Percentiles rank a stretch among this genome's conserved stretches.
phyloP scores from a whole-genome alignment of 1,139 yeast genomes.

The Blastobotrys malaysiensis region DNA sequence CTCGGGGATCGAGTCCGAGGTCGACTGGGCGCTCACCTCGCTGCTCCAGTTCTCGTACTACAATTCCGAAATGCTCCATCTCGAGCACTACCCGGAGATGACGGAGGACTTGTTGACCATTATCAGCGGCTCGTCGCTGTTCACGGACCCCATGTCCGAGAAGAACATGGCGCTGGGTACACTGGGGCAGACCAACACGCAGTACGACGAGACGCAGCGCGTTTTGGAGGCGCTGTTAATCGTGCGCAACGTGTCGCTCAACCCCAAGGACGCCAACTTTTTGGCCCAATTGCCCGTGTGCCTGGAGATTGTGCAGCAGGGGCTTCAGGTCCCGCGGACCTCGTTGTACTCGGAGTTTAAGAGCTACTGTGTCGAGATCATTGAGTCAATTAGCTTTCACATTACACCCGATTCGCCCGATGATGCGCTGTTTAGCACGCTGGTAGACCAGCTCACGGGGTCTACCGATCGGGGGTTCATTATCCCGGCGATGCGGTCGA shows the following conservation, averaged over 20 bases:
- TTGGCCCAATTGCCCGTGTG: constrained; percentile 48
- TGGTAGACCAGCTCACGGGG: constrained; percentile 21
- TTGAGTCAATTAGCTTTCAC: constrained; percentile 81
- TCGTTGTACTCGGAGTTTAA: constrained; percentile 54
- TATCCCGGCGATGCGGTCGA: constrained; percentile 36
- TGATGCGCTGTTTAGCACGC: constrained; percentile 34
- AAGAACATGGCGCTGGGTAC: constrained; percentile 3
- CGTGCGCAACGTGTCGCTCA: constrained; percentile 77
- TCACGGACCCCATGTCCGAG: constrained; percentile 9
- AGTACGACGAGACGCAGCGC: constrained; percentile 37
- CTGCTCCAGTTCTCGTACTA: constrained; percentile 53
- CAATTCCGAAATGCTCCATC: constrained; percentile 43
- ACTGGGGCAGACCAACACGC: constrained; percentile 19
- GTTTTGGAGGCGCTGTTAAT: constrained; percentile 63
- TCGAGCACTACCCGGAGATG: constrained; percentile 38
- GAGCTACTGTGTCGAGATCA: constrained; percentile 67
- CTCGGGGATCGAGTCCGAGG: constrained; percentile 54
- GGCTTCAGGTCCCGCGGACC: constrained; percentile 40
- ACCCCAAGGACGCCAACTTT: constrained; percentile 74
- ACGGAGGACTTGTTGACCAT: constrained; percentile 5
- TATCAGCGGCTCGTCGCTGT: constrained; percentile 9
- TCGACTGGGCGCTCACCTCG: constrained; percentile 60
- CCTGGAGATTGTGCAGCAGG: constrained; percentile 40
- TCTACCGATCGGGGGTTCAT: constrained; percentile 35
- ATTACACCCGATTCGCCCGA: constrained; percentile 62